Percentiles rank a stretch among this genome's conserved stretches.
phyloP scores from a whole-genome alignment of 768 basidiomycete species.

The Mycena epipterygia region DNA sequence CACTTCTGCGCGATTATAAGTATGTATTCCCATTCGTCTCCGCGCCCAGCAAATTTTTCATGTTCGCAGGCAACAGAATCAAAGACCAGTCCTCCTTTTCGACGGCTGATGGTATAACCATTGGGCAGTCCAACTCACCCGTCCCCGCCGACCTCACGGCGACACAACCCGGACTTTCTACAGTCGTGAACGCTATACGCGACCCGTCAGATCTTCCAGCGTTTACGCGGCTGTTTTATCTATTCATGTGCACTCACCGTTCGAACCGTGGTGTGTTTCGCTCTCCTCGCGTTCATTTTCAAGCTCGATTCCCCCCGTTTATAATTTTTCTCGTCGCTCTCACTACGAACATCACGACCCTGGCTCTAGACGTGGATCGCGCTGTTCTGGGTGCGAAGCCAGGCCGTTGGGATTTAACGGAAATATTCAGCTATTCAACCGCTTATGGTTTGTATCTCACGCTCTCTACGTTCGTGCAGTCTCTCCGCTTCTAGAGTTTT shows the following conservation, averaged over 20 bases:
- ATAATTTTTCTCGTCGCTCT: slow-evolving; percentile 98
- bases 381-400: slow-evolving; percentile 93
- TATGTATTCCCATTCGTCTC: background rate
- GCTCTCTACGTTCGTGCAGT: slow-evolving; percentile 79
- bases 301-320: slow-evolving; percentile 98
- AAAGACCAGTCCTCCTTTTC: slow-evolving; percentile 96
- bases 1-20: slow-evolving; percentile 98
- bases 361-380: slow-evolving; percentile 95
- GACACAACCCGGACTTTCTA: slow-evolving; percentile 97
- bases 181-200: slow-evolving; percentile 97
- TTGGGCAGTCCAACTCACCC: slow-evolving; percentile 97
- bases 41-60: background rate
- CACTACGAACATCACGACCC: slow-evolving; percentile 96
- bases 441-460: slow-evolving; percentile 96
- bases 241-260: slow-evolving; percentile 95
- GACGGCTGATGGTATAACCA: slow-evolving; percentile 97
- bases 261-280: slow-evolving; percentile 97
- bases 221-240: slow-evolving; percentile 98
- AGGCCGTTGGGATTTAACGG: slow-evolving; percentile 93
- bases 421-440: slow-evolving; percentile 95
- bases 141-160: slow-evolving; percentile 97
- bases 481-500: slow-evolving; percentile 26
- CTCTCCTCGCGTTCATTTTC: slow-evolving; percentile 94
- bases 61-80: slow-evolving; percentile 77
- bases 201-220: slow-evolving; percentile 98